Base-by-base conservation (phyloP, 768 basidiomycete species). In the Trametes meyenii region DNA sequence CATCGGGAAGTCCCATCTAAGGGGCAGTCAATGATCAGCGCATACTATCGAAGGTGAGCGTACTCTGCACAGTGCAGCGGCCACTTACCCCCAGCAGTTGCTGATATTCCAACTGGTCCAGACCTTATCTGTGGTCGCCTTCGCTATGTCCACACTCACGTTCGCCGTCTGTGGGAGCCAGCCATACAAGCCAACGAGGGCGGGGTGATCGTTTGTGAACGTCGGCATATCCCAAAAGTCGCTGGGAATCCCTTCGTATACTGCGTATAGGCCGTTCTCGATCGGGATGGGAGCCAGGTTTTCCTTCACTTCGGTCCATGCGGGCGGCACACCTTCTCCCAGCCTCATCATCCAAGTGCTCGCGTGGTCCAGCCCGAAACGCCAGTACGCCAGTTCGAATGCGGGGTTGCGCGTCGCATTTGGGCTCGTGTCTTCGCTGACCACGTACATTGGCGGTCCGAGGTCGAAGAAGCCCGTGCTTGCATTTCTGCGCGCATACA, bases 1-100 rank as follows among this genome's bases (percentile, higher is more conserved):
- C 80, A 85, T 81, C 0, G 83, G 83, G 63, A 85, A 85, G 67
- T 85, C 85, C 85, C 84, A 86, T 38, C 83, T 83, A 24, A 19
- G 45, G 24, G 21, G 60, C 16, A n/a, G n/a, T n/a, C n/a, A n/a
- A n/a, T n/a, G 46, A 38, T 33, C 13, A 40, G 23, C 50, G 3
- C 12, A 24, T 24, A 23, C 21, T 24, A 3, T n/a, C 38, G 33
- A 26, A 19, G 19, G 40, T 60, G 46, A 35, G 40, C 39, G n/a
- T 17, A 50, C 40, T 56, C 57, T 21, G 40, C 5, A 19, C 42
- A 56, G 29, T 33, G 42, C 19, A 40, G 39, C 46, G 29, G 29
- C 23, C 38, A 67, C 80, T 67, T 61, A 82, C 79, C 82, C 82
- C 82, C 82, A 84, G 60, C 77, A 79, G 59, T 82, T 79, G 10